phyloP scores from a whole-genome alignment of 768 basidiomycete species.

The Lyophyllum shimeji region DNA sequence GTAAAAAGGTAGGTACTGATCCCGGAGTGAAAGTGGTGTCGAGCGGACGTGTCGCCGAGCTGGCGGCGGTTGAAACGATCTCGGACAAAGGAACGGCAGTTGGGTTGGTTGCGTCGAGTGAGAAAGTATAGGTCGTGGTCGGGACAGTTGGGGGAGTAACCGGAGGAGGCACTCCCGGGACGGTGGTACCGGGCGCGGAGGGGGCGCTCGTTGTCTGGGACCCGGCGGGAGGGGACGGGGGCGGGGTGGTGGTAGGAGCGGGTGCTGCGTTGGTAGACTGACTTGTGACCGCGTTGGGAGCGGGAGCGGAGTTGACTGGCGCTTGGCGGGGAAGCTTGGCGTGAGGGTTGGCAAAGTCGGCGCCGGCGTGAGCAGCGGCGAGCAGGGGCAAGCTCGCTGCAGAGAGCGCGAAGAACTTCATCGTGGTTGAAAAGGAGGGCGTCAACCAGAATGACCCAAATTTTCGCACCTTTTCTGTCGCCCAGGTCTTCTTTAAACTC shows the following conservation, averaged over 20 bases:
- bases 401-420: conserved; percentile 34
- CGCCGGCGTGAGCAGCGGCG: conserved; percentile 36
- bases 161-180: not conserved
- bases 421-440: conserved; percentile 19
- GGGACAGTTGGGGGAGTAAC: conserved; percentile 18
- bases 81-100: conserved; percentile 57
- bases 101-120: conserved; percentile 51
- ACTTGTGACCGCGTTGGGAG: not conserved
- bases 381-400: conserved; percentile 38
- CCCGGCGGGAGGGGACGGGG: conserved; percentile 5
- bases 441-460: not conserved
- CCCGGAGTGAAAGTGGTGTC: conserved; percentile 50
- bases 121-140: conserved; percentile 40
- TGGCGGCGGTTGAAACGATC: conserved; percentile 44
- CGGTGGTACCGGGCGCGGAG: not conserved
- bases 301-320: not conserved
- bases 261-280: not conserved
- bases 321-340: conserved; percentile 22
- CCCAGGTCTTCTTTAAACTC: not conserved
- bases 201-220: conserved; percentile 5
- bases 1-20: conserved; percentile 46
- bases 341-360: conserved; percentile 9
- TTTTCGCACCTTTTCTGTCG: not conserved
- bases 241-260: conserved; percentile 5
- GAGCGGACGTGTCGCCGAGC: conserved; percentile 44